Evolutionary conservation across 2,329 filamentous ascomycete genomes (phyloP).

Genomic region (Colletotrichum sp.): DNA sequence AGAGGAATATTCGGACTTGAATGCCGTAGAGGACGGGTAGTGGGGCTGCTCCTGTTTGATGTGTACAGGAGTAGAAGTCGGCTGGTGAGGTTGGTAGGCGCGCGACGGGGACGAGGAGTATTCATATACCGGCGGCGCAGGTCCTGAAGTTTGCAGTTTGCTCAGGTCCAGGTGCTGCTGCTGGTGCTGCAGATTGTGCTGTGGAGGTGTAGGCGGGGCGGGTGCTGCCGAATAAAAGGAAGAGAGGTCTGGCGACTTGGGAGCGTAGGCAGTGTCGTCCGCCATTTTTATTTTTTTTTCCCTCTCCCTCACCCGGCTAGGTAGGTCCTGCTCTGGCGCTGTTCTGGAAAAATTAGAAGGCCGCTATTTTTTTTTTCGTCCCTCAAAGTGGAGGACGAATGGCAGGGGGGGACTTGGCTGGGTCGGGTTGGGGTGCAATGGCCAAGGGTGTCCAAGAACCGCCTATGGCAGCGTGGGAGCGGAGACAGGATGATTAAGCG

Average conservation of each 20-base stretch:
- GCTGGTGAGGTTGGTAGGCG: constrained; percentile 19
- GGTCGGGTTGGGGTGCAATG: not conserved
- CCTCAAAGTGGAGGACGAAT: not conserved
- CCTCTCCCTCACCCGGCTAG: not conserved
- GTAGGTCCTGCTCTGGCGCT: not conserved
- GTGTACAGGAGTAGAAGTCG: constrained; percentile 20
- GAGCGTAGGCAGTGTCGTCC: constrained; percentile 57
- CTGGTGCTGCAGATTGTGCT: constrained; percentile 29
- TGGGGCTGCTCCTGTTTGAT: constrained; percentile 22
- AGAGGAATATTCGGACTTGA: constrained; percentile 14
- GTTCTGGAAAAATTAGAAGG: constrained; percentile 15
- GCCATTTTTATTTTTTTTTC: constrained; percentile 41
- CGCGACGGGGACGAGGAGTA: constrained; percentile 17
- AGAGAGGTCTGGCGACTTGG: constrained; percentile 64
- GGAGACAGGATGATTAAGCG: constrained; percentile 18
- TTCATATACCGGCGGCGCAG: constrained; percentile 21
- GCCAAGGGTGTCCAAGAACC: not conserved
- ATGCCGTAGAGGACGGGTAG: constrained; percentile 22
- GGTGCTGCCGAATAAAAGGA: constrained; percentile 52
- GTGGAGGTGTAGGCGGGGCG: constrained; percentile 31
- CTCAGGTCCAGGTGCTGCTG: constrained; percentile 20
- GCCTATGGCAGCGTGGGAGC: not conserved
- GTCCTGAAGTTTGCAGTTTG: constrained; percentile 16
- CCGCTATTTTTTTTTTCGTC: constrained; percentile 4
- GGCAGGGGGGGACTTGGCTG: constrained; percentile 8